Base-by-base conservation (phyloP, 129 eudicot species). In the Gnaphalium uliginosum region DNA sequence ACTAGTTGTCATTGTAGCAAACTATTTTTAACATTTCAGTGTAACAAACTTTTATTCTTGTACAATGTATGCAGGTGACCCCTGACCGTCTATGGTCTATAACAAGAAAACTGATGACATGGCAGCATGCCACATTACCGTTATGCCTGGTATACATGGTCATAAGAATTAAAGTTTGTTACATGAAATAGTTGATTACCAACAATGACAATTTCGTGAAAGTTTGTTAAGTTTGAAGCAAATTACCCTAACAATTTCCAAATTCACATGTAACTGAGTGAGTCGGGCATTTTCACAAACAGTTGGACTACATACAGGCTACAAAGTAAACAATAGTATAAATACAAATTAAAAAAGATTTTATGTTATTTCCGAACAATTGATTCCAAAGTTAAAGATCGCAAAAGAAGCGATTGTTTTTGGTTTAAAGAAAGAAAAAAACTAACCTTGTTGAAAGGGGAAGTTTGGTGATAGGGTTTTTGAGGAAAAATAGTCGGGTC, bases 271-370 rank as follows among this genome's bases (percentile, higher is more conserved):
- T 46, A 18, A 63, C 43, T 7, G 0, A 27, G 15, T 43, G 24
- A 75, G 63, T 67, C 61, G 57, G 87, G 62, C 85, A 76, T 84
- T 89, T 80, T 15, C 14, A 75, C 96, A 83, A 89, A 86, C 89
- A 83, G 62, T 24, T 87, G 68, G 82, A 22, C 6, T 76, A 25
- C 90, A 80, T n/a, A n/a, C n/a, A n/a, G n/a, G 17, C 63, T 21
- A 60, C 56, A 69, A 57, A 68, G 15, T 67, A 46, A 33, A 53
- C 22, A 11, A 18, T 4, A 66, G 25, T 6, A n/a, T n/a, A n/a
- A n/a, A n/a, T n/a, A n/a, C n/a, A 71, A 15, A 58, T 8, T 6
- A 39, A 13, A 4, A 46, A 62, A 5, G 13, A 7, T 37, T 43
- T 39, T 8, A 0, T 39, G 13, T 2, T 43, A 43, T 43, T 43